Base-by-base conservation (phyloP, 108 stramenopile genomes). In the Fragilaria radians region DNA sequence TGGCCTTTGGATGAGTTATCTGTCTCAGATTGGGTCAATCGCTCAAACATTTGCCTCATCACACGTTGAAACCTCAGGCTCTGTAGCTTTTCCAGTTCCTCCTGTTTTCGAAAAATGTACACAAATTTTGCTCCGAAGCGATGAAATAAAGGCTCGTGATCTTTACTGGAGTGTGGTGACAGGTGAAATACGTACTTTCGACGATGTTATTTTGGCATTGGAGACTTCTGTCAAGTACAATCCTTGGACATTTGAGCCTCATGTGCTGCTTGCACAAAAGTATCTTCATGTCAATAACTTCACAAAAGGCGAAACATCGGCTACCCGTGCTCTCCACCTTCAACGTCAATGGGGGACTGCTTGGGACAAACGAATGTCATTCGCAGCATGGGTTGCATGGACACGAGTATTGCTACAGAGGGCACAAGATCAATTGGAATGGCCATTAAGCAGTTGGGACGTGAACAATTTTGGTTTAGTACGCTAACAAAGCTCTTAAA, bases 1-100 rank as follows among this genome's bases (percentile, higher is more conserved):
- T 19, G 67, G 67, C n/a, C 25, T 68, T n/a, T 68, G 67, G 67
- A 68, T 68, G 67, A 68, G 67, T 27, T 68, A 68, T 33, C 23
- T 68, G 5, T 68, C 67, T 5, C 28, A 68, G 24, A 49, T 68
- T 24, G 59, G 47, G 18, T 29, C 55, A 4, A 21, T 57, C 2
- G 55, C 32, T 1, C 27, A 19, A 19, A 27, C 22, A 22, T 57
- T 22, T 22, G 19, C 33, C 1, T 31, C 55, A 9, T 23, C 55
- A 2, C 32, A 27, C 2, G 18, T 21, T 1, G n/a, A 33, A 32
- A 24, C 31, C 19, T 27, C 33, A 33, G 33, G n/a, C 1, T 19
- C 29, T 9, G 21, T 31, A 2, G 22, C 22, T 3, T 22, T 19
- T 2, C 32, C 19, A 3, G 29, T 57, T 5, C 55, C 55, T 9